Evolutionary conservation across 164 flowering plant species (phyloP), one percentile per base, ranked within the genome.

Genomic region (Euptelea pleiosperma): DNA sequence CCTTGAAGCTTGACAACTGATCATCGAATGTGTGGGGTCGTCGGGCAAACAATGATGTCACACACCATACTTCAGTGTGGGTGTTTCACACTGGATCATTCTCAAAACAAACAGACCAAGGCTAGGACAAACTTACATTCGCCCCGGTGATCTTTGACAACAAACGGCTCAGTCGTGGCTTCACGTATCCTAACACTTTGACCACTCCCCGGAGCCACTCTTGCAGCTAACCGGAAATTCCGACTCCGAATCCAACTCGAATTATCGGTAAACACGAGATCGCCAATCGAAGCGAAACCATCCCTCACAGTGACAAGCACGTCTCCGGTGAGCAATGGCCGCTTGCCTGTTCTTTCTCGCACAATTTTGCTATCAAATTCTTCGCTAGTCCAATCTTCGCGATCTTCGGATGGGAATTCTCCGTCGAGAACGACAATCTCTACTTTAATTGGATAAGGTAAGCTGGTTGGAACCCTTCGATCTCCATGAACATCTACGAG

Each of bases 211-310:
- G 45, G 59, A 25, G 48, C 70, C 0, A 87, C 77, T 48, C 77
- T 76, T 2, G 78, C 95, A 8, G 83, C 95, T 11, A 87, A 48
- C 43, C 83, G 51, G 61, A 87, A 87, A 34, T 51, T 75, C 33
- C 89, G 62, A 57, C 91, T 74, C 37, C 95, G 47, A 16, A 77
- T 77, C 95, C 95, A 87, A 65, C 91, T 82, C 15, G 95, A 87
- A 40, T 87, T 87, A 34, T 87, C 95, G 0, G 95, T 87, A 44
- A 87, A 76, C 62, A 75, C 71, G 0, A 87, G 49, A 7, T 76
- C 86, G 14, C 78, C 80, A 0, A 85, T 40, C 5, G 46, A 0
- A 0, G 63, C 77, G 7, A 25, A 19, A 8, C 91, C 85, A 26
- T 78, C 79, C 36, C 81, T 77, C 56, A 83, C 15, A 5, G 74